phyloP scores from a whole-genome alignment of 2,329 filamentous ascomycete species.

The Emydomyces testavorans region DNA sequence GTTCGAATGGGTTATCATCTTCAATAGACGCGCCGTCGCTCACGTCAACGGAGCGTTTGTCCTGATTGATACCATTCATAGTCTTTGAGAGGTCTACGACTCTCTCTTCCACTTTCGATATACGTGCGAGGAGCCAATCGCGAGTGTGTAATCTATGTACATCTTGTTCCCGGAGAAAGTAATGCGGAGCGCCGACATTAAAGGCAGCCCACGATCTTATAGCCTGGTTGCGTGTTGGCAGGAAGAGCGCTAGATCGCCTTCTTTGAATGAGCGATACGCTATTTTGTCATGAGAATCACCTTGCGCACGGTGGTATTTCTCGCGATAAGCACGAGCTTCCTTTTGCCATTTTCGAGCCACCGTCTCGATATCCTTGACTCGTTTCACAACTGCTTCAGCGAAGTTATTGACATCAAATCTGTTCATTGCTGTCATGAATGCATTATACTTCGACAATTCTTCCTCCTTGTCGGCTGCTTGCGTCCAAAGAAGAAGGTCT shows the following conservation, averaged over 20 bases:
- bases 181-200: constrained; percentile 94
- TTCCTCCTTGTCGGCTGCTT: constrained; percentile 48
- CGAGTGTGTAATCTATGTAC: constrained; percentile 69
- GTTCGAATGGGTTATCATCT: constrained; percentile 92
- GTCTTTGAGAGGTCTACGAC: constrained; percentile 85
- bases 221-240: constrained; percentile 87
- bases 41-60: constrained; percentile 39
- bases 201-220: constrained; percentile 96
- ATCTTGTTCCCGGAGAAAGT: constrained; percentile 90
- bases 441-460: constrained; percentile 64
- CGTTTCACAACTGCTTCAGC: constrained; percentile 77
- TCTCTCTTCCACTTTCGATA: constrained; percentile 79
- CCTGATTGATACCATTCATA: constrained; percentile 43
- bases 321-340: constrained; percentile 81
- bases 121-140: constrained; percentile 94
- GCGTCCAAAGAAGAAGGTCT: constrained; percentile 69
- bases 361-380: constrained; percentile 84
- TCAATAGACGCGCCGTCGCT: constrained; percentile 53
- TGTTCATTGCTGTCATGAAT: constrained; percentile 61
- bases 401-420: constrained; percentile 75
- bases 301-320: constrained; percentile 66
- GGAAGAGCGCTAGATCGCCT: constrained; percentile 83
- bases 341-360: constrained; percentile 84
- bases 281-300: constrained; percentile 89
- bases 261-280: constrained; percentile 94